A percentile compares a stretch with the other conserved stretches of the same genome.
phyloP scores from a whole-genome alignment of 2,329 filamentous ascomycete genomes.

The Fusarium denticulatum region DNA sequence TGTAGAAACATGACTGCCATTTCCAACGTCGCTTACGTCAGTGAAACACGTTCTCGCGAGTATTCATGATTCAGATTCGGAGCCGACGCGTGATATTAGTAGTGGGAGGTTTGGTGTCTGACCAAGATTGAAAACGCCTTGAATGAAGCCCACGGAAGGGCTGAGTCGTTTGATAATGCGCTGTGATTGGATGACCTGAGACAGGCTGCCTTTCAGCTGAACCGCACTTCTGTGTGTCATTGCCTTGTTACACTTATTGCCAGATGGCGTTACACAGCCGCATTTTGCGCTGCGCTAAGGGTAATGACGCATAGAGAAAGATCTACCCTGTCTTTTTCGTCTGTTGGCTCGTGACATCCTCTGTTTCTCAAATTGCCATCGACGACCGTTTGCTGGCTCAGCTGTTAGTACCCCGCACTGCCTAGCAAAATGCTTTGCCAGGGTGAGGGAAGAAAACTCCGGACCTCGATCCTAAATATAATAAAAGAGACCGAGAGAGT shows the following conservation, averaged over 20 bases:
- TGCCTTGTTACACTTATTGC: background rate
- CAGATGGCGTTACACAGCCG: background rate
- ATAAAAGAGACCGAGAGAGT: background rate
- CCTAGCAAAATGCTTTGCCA: background rate
- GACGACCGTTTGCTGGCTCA: rapidly evolving
- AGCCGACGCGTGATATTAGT: background rate
- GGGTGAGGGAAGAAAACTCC: background rate
- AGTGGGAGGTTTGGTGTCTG: rapidly evolving
- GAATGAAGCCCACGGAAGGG: background rate
- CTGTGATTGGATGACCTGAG: background rate
- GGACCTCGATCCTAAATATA: rapidly evolving
- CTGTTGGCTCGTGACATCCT: too few species aligned
- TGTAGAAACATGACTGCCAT: background rate
- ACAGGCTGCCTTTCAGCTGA: background rate
- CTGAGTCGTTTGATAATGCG: rapidly evolving
- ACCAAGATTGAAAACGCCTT: rapidly evolving
- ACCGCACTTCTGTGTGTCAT: rapidly evolving
- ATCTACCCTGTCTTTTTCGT: rapidly evolving
- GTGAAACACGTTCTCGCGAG: rapidly evolving
- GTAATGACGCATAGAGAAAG: background rate
- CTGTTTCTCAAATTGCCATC: background rate
- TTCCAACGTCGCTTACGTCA: background rate
- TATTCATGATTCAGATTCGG: rapidly evolving
- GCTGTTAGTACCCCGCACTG: background rate
- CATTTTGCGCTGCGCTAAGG: background rate